A percentile compares a stretch with the other conserved stretches of the same genome.
Conservation (phyloP, 169 alveolate genomes). For the Perkinsus chesapeaki region DNA sequence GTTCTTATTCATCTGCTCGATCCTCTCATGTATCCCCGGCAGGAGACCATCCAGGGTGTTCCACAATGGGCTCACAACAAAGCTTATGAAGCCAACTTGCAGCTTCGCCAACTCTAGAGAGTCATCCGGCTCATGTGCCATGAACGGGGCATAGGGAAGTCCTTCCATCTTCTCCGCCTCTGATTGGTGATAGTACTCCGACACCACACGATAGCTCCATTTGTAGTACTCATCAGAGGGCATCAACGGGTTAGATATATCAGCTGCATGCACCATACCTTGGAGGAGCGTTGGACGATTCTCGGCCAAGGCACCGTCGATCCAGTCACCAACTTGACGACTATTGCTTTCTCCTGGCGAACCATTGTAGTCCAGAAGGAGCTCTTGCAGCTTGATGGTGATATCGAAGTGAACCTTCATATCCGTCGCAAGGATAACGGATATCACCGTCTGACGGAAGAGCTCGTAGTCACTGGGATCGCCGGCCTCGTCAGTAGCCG, state of each 20-base stretch:
- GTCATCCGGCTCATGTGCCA: constrained; percentile 14
- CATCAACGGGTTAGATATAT: constrained; percentile 29
- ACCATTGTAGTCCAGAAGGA: background rate
- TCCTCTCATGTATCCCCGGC: background rate
- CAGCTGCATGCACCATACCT: constrained; percentile 28
- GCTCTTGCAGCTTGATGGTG: constrained; percentile 18
- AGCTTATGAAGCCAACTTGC: constrained; percentile 27
- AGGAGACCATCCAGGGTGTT: background rate
- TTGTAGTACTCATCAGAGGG: constrained; percentile 15
- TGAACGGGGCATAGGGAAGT: background rate
- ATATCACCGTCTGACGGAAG: constrained; percentile 16
- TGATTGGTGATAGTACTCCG: constrained; percentile 20
- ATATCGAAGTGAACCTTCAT: constrained; percentile 36
- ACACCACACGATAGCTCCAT: constrained; percentile 34
- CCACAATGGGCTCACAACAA: background rate
- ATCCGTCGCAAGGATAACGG: constrained; percentile 31
- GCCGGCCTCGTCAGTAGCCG: background rate
- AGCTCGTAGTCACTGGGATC: background rate
- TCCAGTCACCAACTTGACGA: background rate
- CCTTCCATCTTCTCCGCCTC: background rate
- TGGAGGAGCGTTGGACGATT: background rate
- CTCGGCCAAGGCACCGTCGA: background rate
- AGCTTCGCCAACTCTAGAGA: constrained; percentile 20
- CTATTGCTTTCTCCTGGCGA: background rate
- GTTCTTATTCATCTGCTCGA: background rate